A percentile compares a stretch with the other conserved stretches of the same genome.
phyloP scores from a whole-genome alignment of 495 filamentous ascomycete genomes.

The Neurospora sp. region DNA sequence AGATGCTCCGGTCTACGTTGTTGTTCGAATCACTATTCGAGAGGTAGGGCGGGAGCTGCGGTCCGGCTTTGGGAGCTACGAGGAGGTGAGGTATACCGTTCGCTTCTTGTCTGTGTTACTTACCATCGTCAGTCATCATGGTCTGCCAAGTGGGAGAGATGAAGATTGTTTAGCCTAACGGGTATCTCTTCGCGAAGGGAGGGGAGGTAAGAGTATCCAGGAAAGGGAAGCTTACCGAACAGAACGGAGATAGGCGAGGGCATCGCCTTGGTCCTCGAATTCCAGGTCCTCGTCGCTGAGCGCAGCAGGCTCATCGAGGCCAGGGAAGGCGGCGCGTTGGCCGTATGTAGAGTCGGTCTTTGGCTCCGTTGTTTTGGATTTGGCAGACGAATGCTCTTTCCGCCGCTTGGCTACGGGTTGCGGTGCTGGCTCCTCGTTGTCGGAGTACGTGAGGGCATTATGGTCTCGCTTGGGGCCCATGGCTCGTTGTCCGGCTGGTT shows the following conservation, averaged over 20 bases:
- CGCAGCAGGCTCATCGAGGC: conserved; percentile 43
- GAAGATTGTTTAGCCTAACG: conserved; percentile 22
- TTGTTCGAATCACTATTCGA: conserved; percentile 14
- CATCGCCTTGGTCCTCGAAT: conserved; percentile 50
- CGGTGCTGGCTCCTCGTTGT: conserved; percentile 2
- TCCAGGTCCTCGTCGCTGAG: conserved; percentile 39
- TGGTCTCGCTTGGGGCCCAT: conserved; percentile 25
- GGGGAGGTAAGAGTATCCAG: conserved; percentile 2
- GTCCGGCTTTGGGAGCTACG: conserved; percentile 42
- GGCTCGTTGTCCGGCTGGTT: background rate
- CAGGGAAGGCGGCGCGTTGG: conserved; percentile 68
- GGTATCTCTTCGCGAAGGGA: conserved; percentile 1
- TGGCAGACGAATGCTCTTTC: conserved; percentile 11
- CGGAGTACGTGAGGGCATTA: conserved; percentile 1
- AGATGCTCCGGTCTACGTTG: conserved; percentile 29
- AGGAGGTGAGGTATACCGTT: conserved; percentile 58
- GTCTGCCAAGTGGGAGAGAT: conserved; percentile 12
- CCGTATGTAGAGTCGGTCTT: conserved; percentile 57
- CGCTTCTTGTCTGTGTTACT: conserved; percentile 58
- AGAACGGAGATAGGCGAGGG: conserved; percentile 65
- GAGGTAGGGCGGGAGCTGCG: conserved; percentile 28
- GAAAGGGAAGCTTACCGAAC: conserved; percentile 55
- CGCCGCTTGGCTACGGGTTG: conserved; percentile 21
- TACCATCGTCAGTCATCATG: conserved; percentile 29
- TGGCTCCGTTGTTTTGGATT: conserved; percentile 14